Conservation (phyloP, 2,329 filamentous ascomycete species). For the Bipolaris bicolor region DNA sequence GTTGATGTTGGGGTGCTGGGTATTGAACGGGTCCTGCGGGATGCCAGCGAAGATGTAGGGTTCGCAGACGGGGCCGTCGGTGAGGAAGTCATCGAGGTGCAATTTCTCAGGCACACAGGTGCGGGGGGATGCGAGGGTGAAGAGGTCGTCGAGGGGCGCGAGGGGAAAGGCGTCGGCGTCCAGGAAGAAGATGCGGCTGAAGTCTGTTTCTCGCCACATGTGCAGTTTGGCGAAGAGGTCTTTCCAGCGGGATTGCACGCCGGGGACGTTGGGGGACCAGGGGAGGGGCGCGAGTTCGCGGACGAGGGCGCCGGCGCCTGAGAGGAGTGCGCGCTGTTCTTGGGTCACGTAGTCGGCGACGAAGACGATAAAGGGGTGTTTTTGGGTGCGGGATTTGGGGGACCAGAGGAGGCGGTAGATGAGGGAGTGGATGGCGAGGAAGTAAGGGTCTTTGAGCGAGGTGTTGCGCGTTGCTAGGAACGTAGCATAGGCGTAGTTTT, state of each 20-base stretch:
- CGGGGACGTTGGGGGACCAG: slow-evolving; percentile 35
- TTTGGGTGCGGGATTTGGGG: slow-evolving; percentile 30
- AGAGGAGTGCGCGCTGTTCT: slow-evolving; percentile 39
- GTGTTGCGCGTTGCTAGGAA: slow-evolving; percentile 42
- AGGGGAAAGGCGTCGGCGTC: slow-evolving; percentile 46
- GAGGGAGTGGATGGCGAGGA: slow-evolving; percentile 42
- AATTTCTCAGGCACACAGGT: slow-evolving; percentile 32
- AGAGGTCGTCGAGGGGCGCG: slow-evolving; percentile 38
- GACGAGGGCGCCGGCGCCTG: slow-evolving; percentile 42
- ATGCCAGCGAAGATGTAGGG: slow-evolving; percentile 40
- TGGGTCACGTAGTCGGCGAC: slow-evolving; percentile 42
- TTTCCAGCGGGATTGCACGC: slow-evolving; percentile 36
- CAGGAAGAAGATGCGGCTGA: slow-evolving; percentile 40
- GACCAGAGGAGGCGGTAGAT: slow-evolving; percentile 45
- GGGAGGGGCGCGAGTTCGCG: slow-evolving; percentile 38
- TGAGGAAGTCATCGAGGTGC: slow-evolving; percentile 31
- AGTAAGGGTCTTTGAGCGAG: slow-evolving; percentile 45
- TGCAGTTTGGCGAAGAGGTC: slow-evolving; percentile 47
- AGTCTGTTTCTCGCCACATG: slow-evolving; percentile 45
- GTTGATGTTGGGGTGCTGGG: slow-evolving; percentile 33
- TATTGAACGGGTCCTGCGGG: slow-evolving; percentile 24
- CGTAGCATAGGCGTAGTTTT: slow-evolving; percentile 39
- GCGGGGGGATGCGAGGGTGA: slow-evolving; percentile 30
- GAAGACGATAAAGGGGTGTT: slow-evolving; percentile 42
- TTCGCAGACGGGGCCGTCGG: slow-evolving; percentile 35